phyloP scores from a whole-genome alignment of 495 filamentous ascomycete species.

The Sabuloglossum arenarium region DNA sequence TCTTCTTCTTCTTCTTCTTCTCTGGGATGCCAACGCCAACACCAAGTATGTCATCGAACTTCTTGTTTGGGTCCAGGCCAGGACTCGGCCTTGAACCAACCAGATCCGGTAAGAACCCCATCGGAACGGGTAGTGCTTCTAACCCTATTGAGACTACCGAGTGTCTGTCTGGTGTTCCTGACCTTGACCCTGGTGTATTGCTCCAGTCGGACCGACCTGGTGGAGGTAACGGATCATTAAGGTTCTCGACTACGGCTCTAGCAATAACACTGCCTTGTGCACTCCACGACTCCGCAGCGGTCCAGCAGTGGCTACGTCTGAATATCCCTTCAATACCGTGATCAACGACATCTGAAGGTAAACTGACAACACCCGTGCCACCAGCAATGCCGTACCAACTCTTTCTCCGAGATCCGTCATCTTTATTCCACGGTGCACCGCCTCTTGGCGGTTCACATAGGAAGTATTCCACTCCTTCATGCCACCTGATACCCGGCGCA shows the following conservation, averaged over 20 bases:
- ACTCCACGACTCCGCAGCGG: constrained; percentile 55
- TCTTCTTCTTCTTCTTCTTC: not conserved
- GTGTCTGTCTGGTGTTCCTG: not conserved
- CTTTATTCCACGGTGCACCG: constrained; percentile 67
- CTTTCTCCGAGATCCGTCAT: constrained; percentile 38
- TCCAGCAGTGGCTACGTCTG: constrained; percentile 81
- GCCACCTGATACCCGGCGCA: constrained; percentile 54
- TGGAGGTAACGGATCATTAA: constrained; percentile 7
- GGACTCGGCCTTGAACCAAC: not conserved
- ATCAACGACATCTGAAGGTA: constrained; percentile 67
- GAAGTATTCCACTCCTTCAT: constrained; percentile 83
- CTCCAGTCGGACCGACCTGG: not conserved
- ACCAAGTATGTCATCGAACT: constrained; percentile 1
- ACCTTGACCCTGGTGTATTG: not conserved
- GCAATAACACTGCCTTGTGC: constrained; percentile 1
- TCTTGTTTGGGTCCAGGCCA: not conserved
- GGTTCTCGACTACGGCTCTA: constrained; percentile 4
- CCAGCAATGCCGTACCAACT: constrained; percentile 67
- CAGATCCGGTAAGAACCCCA: not conserved
- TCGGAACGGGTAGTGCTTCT: constrained; percentile 1
- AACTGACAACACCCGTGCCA: constrained; percentile 45
- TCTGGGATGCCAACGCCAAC: not conserved
- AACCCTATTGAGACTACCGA: not conserved
- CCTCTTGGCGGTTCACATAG: constrained; percentile 78
- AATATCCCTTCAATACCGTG: constrained; percentile 82